Base-by-base conservation (phyloP, 164 flowering plant genomes). In the Liriodendron chinense region DNA sequence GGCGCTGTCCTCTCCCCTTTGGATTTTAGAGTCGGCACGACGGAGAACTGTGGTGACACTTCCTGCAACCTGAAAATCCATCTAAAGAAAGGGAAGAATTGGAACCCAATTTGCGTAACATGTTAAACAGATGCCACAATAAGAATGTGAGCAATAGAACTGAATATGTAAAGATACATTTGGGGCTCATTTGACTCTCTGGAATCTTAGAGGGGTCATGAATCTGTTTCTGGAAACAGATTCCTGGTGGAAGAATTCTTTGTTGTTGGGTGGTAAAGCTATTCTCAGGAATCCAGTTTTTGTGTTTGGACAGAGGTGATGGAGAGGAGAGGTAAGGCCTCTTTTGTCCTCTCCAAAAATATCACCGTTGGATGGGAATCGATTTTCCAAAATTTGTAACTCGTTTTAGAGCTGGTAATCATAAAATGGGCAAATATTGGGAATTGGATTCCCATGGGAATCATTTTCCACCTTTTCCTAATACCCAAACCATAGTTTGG, bases 1-100 rank as follows among this genome's bases (percentile, higher is more conserved):
- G 99, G 97, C 59, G 89, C 82, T 21, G 68, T 50, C 26, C 14
- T 77, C 21, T 83, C 81, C 67, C 28, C 79, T 70, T 85, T 82
- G 72, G 81, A 80, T 72, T 88, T 93, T 56, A 89, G 50, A 70
- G 82, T 80, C n/a, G 98, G 98, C 89, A 93, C 87, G 67, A 93
- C 89, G 47, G 94, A 88, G 83, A 95, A 95, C 23, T 84, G 87
- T 8, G 90, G 94, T 16, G 92, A 86, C 73, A 88, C 80, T 71
- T 92, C 88, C 74, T 87, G 91, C 70, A 93, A 91, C 80, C 98
- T 86, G 78, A 95, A 95, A 73, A 85, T 93, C 98, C 98, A 95
- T 74, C 98, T 95, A 86, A 21, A 65, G 24, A 75, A 69, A 64
- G 57, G 74, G n/a, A 71, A 13, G 20, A 70, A 16, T 21, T 25